Percentiles rank a stretch among this genome's conserved stretches.
These are phyloP conservation scores for Lentinula sp. DNA, from an alignment of 768 basidiomycete species.

Conservation along the genomic window DNA sequence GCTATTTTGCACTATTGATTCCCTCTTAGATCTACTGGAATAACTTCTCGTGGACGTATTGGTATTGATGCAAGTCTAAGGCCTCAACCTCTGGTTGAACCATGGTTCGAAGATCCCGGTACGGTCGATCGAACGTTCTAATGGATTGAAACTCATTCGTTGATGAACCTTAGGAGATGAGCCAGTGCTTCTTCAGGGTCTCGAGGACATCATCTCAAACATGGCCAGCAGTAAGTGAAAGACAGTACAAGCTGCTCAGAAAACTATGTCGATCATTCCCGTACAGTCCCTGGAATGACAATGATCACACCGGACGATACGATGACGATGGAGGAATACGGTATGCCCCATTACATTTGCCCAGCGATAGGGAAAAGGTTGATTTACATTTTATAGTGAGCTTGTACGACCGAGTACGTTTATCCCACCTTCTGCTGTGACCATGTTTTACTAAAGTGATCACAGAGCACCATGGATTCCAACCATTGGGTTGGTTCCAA, in stretches of 20 bases:
- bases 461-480: slow-evolving; percentile 41
- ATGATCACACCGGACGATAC: slow-evolving; percentile 58
- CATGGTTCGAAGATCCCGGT: slow-evolving; percentile 54
- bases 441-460: slow-evolving; percentile 17
- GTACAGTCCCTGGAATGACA: slow-evolving; percentile 40
- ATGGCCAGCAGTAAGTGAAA: slow-evolving; percentile 32
- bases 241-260: not conserved
- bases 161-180: slow-evolving; percentile 58
- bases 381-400: not conserved
- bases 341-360: slow-evolving; percentile 19
- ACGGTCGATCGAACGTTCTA: not conserved
- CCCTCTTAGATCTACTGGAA: slow-evolving; percentile 42
- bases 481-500: slow-evolving; percentile 64
- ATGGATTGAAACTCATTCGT: slow-evolving; percentile 42
- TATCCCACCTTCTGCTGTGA: not conserved
- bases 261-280: not conserved
- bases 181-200: slow-evolving; percentile 38
- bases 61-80: slow-evolving; percentile 50
- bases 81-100: slow-evolving; percentile 40
- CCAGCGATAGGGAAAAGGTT: not conserved
- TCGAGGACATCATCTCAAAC: slow-evolving; percentile 40
- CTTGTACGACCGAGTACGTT: not conserved
- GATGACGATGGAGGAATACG: slow-evolving; percentile 47
- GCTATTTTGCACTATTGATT: not conserved
- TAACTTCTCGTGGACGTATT: slow-evolving; percentile 57